These are phyloP conservation scores for Euphrasia arctica DNA, from an alignment of 305 asterid species.

Conservation along the genomic window DNA sequence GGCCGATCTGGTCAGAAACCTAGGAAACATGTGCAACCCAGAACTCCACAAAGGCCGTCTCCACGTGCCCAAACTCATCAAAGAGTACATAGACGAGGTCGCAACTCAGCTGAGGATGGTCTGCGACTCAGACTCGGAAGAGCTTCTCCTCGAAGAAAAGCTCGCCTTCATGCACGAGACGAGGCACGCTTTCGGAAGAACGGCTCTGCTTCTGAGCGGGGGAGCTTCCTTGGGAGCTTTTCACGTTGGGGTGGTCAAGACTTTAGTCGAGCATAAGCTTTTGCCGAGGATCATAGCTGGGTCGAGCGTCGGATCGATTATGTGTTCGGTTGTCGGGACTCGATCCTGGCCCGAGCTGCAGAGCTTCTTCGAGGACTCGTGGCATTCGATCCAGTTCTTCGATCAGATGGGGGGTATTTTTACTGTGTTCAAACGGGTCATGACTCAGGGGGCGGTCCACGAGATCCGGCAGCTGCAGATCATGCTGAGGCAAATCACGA, in stretches of 20 bases:
- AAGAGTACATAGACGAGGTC: slow-evolving; percentile 90
- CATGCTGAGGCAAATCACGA: slow-evolving; percentile 73
- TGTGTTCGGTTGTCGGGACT: slow-evolving; percentile 84
- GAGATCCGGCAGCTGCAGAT: slow-evolving; percentile 83
- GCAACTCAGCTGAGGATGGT: slow-evolving; percentile 87
- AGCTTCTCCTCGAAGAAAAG: slow-evolving; percentile 85
- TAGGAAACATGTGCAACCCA: slow-evolving; percentile 94
- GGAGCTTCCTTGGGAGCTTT: slow-evolving; percentile 95
- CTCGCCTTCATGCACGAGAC: slow-evolving; percentile 95
- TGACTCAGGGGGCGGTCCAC: slow-evolving; percentile 80
- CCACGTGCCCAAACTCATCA: slow-evolving; percentile 80
- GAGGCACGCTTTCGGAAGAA: slow-evolving; percentile 89
- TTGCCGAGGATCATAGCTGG: slow-evolving; percentile 91
- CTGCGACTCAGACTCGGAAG: slow-evolving; percentile 81
- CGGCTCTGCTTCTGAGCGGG: slow-evolving; percentile 91
- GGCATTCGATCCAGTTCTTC: slow-evolving; percentile 83
- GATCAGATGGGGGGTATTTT: slow-evolving; percentile 84
- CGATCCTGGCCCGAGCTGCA: slow-evolving; percentile 96
- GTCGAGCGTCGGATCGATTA: slow-evolving; percentile 89
- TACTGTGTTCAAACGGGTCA: slow-evolving; percentile 64
- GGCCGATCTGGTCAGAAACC: slow-evolving; percentile 84
- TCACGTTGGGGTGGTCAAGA: slow-evolving; percentile 86
- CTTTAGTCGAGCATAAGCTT: slow-evolving; percentile 82
- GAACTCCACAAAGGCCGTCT: slow-evolving; percentile 91
- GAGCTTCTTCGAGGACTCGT: slow-evolving; percentile 85